phyloP scores from a whole-genome alignment of 768 basidiomycete species.

The Daedalea quercina region DNA sequence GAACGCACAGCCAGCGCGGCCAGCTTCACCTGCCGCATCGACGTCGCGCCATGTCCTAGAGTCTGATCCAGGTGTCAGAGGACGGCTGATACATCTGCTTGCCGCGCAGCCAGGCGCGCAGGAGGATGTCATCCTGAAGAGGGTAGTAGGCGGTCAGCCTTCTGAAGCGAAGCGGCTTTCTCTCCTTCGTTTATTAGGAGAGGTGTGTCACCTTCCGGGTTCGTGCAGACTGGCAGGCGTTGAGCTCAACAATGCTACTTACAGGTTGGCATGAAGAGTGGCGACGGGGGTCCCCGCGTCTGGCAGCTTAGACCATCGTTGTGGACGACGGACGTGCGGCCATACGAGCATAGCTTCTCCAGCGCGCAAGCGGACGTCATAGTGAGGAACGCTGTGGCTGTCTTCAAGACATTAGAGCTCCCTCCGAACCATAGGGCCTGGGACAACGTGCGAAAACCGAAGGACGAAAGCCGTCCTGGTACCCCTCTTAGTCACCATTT shows the following conservation, averaged over 20 bases:
- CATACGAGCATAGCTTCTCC: constrained; percentile 50
- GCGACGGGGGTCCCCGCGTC: constrained; percentile 27
- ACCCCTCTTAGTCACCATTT: constrained; percentile 2
- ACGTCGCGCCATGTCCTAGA: constrained; percentile 5
- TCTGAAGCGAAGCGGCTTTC: constrained; percentile 14
- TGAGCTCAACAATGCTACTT: no score
- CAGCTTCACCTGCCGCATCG: constrained; percentile 22
- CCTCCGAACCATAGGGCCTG: constrained; percentile 53
- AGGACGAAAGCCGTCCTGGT: constrained; percentile 1
- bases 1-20: background rate
- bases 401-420: constrained; percentile 44
- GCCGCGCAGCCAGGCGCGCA: constrained; percentile 42
- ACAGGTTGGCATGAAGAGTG: constrained; percentile 34
- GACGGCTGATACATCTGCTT: constrained; percentile 47
- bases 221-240: no score
- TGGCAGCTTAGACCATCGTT: constrained; percentile 51
- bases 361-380: constrained; percentile 42
- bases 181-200: constrained; percentile 34
- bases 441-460: constrained; percentile 41
- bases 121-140: constrained; percentile 25
- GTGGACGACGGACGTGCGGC: constrained; percentile 62
- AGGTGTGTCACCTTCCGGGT: constrained; percentile 30
- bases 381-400: constrained; percentile 44
- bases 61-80: constrained; percentile 9
- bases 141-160: constrained; percentile 38